Evolutionary conservation across 176 grass and related monocot species (phyloP).

Genomic region (Avena sativa): DNA sequence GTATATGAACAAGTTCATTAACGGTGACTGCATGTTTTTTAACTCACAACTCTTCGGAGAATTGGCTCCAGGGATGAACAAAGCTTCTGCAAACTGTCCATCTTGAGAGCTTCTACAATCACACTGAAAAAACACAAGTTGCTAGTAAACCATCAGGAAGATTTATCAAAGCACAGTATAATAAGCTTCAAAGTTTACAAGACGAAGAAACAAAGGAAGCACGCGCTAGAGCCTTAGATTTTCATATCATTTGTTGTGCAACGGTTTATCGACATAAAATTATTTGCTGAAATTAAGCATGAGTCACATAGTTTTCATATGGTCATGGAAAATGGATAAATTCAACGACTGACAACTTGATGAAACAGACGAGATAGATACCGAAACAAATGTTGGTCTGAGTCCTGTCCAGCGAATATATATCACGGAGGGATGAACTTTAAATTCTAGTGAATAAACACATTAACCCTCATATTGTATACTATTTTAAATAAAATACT

Average conservation of each 20-base stretch:
- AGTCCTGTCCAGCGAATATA: background rate
- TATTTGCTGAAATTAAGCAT: slow-evolving; percentile 15
- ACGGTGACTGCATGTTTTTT: background rate
- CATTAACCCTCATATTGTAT: background rate
- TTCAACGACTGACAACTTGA: background rate
- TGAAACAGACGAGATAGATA: background rate
- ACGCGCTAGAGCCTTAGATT: background rate
- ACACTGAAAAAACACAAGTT: slow-evolving; percentile 64
- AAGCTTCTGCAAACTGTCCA: slow-evolving; percentile 95
- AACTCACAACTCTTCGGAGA: slow-evolving; percentile 95
- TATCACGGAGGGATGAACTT: background rate
- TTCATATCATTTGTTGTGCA: slow-evolving; percentile 13
- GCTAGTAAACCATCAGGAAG: slow-evolving; percentile 21
- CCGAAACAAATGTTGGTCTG: background rate
- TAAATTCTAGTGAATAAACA: background rate
- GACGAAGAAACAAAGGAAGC: background rate
- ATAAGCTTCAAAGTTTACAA: background rate
- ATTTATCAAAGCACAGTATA: background rate
- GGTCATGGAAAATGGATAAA: slow-evolving; percentile 12
- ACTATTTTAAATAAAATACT: background rate
- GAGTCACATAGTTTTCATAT: slow-evolving; percentile 13
- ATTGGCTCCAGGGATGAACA: slow-evolving; percentile 97
- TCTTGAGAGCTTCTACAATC: slow-evolving; percentile 94
- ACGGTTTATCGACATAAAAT: background rate
- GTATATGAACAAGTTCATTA: slow-evolving; percentile 29